Evolutionary conservation across 768 basidiomycete genomes (phyloP).

Genomic region (Tricholoma flavovirens): DNA sequence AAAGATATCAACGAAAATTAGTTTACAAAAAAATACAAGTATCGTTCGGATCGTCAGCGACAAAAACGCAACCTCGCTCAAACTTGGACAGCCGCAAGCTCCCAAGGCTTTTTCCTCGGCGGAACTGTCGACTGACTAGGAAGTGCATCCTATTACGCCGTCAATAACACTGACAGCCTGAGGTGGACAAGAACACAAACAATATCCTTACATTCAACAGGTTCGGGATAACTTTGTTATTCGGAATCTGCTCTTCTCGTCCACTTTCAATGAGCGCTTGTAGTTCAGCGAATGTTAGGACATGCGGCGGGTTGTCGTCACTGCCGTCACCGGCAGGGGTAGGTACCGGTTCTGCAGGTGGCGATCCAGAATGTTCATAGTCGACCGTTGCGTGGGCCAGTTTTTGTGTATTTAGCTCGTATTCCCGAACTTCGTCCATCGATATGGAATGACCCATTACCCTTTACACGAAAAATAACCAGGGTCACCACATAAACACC

Average conservation of each 20-base stretch:
- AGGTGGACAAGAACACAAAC: conserved; percentile 3
- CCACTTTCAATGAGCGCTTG: conserved; percentile 68
- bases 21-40: neutral
- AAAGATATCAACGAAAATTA: too few species aligned
- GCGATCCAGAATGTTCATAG: neutral
- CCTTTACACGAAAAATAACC: conserved; percentile 14
- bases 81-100: conserved; percentile 20
- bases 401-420: conserved; percentile 17
- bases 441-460: conserved; percentile 37
- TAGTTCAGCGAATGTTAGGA: conserved; percentile 62
- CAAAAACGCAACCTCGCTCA: too few species aligned
- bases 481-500: too few species aligned
- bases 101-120: conserved; percentile 67
- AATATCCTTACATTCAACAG: conserved; percentile 49
- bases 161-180: too few species aligned
- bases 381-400: neutral
- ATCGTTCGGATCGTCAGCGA: neutral
- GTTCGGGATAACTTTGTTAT: conserved; percentile 70
- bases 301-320: conserved; percentile 39
- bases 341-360: neutral
- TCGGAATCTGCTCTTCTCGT: conserved; percentile 67
- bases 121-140: conserved; percentile 52
- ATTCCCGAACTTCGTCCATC: conserved; percentile 35
- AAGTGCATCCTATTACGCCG: conserved; percentile 36
- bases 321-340: neutral